Evolutionary conservation across 2,329 filamentous ascomycete species (phyloP).

Genomic region (Colletotrichum paranaense): DNA sequence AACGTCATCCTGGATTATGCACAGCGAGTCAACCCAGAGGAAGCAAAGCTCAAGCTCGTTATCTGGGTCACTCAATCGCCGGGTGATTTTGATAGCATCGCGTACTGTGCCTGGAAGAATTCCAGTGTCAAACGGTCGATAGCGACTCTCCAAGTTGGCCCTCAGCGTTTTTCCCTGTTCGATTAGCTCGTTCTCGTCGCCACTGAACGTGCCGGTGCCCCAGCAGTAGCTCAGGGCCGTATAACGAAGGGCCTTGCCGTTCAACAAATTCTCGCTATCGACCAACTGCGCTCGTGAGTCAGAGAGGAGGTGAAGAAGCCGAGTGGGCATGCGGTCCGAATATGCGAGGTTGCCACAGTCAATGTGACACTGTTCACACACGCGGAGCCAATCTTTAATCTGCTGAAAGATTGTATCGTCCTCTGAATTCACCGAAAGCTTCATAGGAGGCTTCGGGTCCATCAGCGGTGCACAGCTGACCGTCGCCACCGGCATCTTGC

Average conservation of each 20-base stretch:
- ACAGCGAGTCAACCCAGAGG: slow-evolving; percentile 58
- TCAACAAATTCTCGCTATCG: not conserved
- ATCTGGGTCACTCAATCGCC: not conserved
- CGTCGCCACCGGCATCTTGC: too few relatives aligned
- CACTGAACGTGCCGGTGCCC: not conserved
- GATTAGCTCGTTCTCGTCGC: not conserved
- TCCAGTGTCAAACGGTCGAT: not conserved
- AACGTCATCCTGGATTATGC: slow-evolving; percentile 55
- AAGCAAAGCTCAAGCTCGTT: slow-evolving; percentile 45
- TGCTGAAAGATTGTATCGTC: too few relatives aligned
- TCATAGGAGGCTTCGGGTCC: too few relatives aligned
- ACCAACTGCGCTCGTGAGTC: not conserved
- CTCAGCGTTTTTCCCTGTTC: not conserved
- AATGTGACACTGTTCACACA: too few relatives aligned
- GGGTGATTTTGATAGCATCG: not conserved
- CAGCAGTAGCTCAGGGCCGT: not conserved
- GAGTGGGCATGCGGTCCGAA: not conserved
- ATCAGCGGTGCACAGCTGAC: too few relatives aligned
- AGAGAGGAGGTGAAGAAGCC: not conserved
- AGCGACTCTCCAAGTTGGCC: not conserved
- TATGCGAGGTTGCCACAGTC: not conserved
- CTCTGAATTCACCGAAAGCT: too few relatives aligned
- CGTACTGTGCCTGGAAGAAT: not conserved
- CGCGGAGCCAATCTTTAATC: too few relatives aligned
- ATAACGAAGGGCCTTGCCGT: not conserved